phyloP scores from a whole-genome alignment of 208 protist species.

The Leishmania turanica region DNA sequence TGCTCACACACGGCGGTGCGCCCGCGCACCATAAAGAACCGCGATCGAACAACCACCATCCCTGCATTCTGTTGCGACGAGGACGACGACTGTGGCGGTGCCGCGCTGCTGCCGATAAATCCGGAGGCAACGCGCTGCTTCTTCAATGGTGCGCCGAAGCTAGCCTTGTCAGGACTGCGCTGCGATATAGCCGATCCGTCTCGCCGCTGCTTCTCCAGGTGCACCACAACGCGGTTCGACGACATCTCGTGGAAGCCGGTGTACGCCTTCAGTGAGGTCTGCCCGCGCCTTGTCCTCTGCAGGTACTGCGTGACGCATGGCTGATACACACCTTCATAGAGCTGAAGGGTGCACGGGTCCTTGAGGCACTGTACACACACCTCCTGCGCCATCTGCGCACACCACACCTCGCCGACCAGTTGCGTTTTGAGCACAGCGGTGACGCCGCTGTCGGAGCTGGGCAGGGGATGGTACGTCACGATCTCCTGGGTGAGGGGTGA shows the following conservation, averaged over 20 bases:
- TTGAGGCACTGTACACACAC: conserved; percentile 71
- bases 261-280: conserved; percentile 60
- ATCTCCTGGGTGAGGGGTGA: conserved; percentile 54
- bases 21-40: conserved; percentile 52
- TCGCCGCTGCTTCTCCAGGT: conserved; percentile 5
- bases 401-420: conserved; percentile 52
- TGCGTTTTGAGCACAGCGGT: conserved; percentile 36
- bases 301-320: conserved; percentile 59
- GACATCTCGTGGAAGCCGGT: conserved; percentile 60
- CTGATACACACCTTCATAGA: conserved; percentile 55
- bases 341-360: conserved; percentile 60
- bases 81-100: background rate
- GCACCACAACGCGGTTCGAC: conserved; percentile 56
- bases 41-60: conserved; percentile 60
- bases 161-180: conserved; percentile 1
- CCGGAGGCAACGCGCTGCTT: conserved; percentile 44
- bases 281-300: conserved; percentile 46
- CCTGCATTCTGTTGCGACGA: background rate
- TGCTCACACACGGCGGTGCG: conserved; percentile 38
- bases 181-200: background rate
- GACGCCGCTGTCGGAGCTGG: conserved; percentile 4
- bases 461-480: conserved; percentile 55
- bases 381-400: conserved; percentile 41
- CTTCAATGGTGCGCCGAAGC: conserved; percentile 39
- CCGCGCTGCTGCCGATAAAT: conserved; percentile 24